Evolutionary conservation across 495 filamentous ascomycete genomes (phyloP).

Genomic region (Neurospora sp.): DNA sequence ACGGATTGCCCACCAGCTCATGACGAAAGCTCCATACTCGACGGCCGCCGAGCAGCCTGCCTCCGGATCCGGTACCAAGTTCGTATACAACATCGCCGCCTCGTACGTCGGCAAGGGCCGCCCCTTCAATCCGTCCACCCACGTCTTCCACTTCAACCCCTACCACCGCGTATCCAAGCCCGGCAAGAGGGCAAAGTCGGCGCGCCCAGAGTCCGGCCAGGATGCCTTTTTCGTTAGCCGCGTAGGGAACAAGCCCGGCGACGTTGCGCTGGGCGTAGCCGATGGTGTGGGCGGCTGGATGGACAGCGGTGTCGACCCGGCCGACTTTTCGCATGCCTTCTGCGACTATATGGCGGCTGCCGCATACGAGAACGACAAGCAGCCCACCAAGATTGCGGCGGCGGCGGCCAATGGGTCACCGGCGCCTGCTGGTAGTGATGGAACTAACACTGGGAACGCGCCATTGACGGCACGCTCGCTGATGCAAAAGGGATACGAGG

Average conservation of each 20-base stretch:
- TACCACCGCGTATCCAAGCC: conserved; percentile 44
- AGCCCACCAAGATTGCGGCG: background rate
- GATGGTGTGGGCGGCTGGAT: conserved; percentile 95
- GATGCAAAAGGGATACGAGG: conserved; percentile 75
- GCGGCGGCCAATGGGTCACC: conserved; percentile 6
- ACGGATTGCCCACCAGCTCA: background rate
- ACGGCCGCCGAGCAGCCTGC: background rate
- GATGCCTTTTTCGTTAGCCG: conserved; percentile 91
- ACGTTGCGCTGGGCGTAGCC: conserved; percentile 73
- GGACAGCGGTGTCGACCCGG: conserved; percentile 82
- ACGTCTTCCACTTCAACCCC: conserved; percentile 70
- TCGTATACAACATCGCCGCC: conserved; percentile 56
- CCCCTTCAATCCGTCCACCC: conserved; percentile 56
- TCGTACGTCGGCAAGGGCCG: conserved; percentile 70
- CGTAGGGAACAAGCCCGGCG: conserved; percentile 46
- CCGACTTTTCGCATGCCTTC: conserved; percentile 90
- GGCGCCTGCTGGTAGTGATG: conserved; percentile 5
- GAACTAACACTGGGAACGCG: background rate
- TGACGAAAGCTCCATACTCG: background rate
- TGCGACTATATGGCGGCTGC: conserved; percentile 80
- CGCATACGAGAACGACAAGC: conserved; percentile 43
- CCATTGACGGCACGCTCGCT: conserved; percentile 53
- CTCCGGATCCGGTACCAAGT: conserved; percentile 23
- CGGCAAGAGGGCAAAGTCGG: conserved; percentile 34
- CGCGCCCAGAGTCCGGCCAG: conserved; percentile 72